These are phyloP conservation scores for Pseudofabraea citricarpa DNA, from an alignment of 2,329 filamentous ascomycete species.

Conservation along the genomic window DNA sequence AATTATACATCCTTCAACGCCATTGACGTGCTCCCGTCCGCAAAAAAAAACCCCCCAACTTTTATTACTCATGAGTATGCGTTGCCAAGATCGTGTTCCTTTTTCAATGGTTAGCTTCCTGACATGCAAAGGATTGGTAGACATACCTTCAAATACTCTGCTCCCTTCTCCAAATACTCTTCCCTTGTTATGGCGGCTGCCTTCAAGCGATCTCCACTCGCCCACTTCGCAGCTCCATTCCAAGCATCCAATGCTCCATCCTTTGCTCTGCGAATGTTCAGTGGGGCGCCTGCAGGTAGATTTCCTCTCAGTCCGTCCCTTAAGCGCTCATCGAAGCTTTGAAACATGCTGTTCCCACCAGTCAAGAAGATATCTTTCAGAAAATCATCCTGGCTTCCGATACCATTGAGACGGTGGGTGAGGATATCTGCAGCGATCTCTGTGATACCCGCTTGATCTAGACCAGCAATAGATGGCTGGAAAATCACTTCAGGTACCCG, in stretches of 20 bases:
- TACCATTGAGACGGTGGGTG: constrained; percentile 66
- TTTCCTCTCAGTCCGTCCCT: constrained; percentile 66
- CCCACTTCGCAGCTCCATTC: constrained; percentile 89
- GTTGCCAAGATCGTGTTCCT: constrained; percentile 66
- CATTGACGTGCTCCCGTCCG: too few relatives aligned
- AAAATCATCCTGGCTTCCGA: constrained; percentile 60
- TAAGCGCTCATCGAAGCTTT: constrained; percentile 80
- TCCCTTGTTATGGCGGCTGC: constrained; percentile 66
- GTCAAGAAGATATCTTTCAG: constrained; percentile 88
- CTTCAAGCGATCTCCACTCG: constrained; percentile 53
- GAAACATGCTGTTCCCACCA: constrained; percentile 85
- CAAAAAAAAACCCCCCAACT: too few relatives aligned
- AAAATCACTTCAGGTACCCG: constrained; percentile 91
- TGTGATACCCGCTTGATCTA: constrained; percentile 89
- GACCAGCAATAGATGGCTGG: constrained; percentile 83
- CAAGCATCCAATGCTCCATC: constrained; percentile 85
- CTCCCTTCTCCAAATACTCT: constrained; percentile 88
- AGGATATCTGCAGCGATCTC: constrained; percentile 91
- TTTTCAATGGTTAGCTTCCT: constrained; percentile 7
- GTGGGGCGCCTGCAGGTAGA: constrained; percentile 61
- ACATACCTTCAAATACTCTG: constrained; percentile 80
- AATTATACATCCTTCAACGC: too few relatives aligned
- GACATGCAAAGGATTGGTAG: neutral
- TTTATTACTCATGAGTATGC: constrained; percentile 39
- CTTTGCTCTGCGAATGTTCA: constrained; percentile 68